Base-by-base conservation (phyloP, 495 filamentous ascomycete species). In the Aspergillus homomorphus region DNA sequence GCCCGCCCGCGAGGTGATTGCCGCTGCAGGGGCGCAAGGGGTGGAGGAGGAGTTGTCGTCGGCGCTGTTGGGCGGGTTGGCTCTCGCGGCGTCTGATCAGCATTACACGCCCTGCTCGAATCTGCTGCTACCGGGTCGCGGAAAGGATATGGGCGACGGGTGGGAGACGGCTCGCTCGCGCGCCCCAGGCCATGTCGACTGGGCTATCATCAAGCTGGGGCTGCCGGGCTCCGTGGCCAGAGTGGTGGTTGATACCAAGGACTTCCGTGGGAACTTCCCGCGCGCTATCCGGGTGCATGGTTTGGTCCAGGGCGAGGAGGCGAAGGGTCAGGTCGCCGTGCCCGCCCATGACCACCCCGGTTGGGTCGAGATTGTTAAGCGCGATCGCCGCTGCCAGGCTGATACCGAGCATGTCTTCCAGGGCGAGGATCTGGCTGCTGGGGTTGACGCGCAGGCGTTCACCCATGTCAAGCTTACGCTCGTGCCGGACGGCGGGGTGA, bases 111-210 rank as follows among this genome's bases (percentile, higher is more conserved):
- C 84, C 9, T 89, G 86, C 69, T 85, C 87, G 58, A 96, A 97
- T 70, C 71, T 96, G 46, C 81, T 96, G 15, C 76, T 96, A 14
- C 92, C 92, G 3, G 91, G 91, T 2, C 80, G 92, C 23, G 92
- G 92, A 7, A 84, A 87, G 67, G 87, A 97, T 72, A 96, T 96
- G 91, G 89, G 91, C 28, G 92, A 96, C 70, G 92, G 92, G 3
- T 97, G 92, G 92, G 92, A 97, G 74, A 97, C 92, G 12, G 86
- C 87, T 53, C 82, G 92, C 41, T 91, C 87, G 28, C 74, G 92
- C 22, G 84, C 80, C 21, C 84, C 84, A 62, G 87, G 82, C 12
- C 92, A 97, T 72, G 76, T 89, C 19, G 92, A 97, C 73, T 96
- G 92, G 92, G 81, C 87, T 10, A 86, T 96, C 59, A 80, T 95